Evolutionary conservation across 2,329 filamentous ascomycete genomes (phyloP).

Genomic region (Torrubiellomyces zombiae): DNA sequence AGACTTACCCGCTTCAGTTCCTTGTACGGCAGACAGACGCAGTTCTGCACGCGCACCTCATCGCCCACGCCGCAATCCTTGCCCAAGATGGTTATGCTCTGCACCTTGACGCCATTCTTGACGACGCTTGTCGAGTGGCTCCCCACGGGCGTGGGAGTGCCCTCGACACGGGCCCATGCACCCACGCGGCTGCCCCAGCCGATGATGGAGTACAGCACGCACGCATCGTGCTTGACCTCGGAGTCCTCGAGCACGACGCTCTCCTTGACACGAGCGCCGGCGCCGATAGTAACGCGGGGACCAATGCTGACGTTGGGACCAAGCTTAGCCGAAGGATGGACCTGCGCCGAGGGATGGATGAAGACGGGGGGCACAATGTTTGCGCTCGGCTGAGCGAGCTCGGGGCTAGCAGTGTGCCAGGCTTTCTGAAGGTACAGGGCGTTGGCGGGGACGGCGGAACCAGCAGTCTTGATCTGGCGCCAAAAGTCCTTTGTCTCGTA

Average conservation of each 20-base stretch:
- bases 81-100: constrained; percentile 92
- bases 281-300: constrained; percentile 67
- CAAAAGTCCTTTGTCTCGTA: constrained; percentile 99
- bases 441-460: constrained; percentile 90
- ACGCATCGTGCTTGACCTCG: constrained; percentile 94
- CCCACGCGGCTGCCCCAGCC: constrained; percentile 93
- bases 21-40: constrained; percentile 93
- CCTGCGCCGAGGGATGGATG: constrained; percentile 79
- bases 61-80: constrained; percentile 92
- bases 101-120: constrained; percentile 97
- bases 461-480: constrained; percentile 99
- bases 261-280: constrained; percentile 87
- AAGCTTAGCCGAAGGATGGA: constrained; percentile 90
- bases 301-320: constrained; percentile 95
- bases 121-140: constrained; percentile 90
- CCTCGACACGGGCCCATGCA: constrained; percentile 96
- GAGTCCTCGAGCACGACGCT: constrained; percentile 87
- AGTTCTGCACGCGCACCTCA: constrained; percentile 93
- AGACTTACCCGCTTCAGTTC: constrained; percentile 79
- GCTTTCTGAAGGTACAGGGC: constrained; percentile 93
- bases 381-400: constrained; percentile 68
- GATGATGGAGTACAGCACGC: constrained; percentile 88
- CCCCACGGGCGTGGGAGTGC: constrained; percentile 70
- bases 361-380: constrained; percentile 87
- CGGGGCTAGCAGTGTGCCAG: constrained; percentile 58